A percentile compares a stretch with the other conserved stretches of the same genome.
These are phyloP conservation scores for Flaveria linearis DNA, from an alignment of 129 eudicot genomes.

Conservation along the genomic window DNA sequence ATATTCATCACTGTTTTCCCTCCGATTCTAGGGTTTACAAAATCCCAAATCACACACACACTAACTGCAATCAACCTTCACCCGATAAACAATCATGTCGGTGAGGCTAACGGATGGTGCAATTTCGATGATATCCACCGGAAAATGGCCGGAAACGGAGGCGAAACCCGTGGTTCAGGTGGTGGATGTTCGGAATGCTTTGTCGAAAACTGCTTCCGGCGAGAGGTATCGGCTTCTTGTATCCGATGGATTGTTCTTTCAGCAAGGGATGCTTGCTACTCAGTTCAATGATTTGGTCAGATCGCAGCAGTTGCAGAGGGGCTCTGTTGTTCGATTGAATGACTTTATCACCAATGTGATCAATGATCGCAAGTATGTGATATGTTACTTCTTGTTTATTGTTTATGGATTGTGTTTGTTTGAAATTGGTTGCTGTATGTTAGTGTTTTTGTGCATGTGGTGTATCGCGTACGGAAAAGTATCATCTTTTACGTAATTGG, in stretches of 20 bases:
- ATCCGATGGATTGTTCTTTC: slow-evolving; percentile 55
- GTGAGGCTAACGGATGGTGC: slow-evolving; percentile 50
- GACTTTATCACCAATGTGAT: slow-evolving; percentile 45
- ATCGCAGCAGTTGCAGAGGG: slow-evolving; percentile 47
- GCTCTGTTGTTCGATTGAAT: slow-evolving; percentile 57
- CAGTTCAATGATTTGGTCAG: slow-evolving; percentile 65
- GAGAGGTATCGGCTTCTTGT: slow-evolving; percentile 61
- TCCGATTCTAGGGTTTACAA: slow-evolving; percentile 41
- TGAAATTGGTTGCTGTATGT: neutral
- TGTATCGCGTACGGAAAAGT: neutral
- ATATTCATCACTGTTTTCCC: slow-evolving; percentile 8
- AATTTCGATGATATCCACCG: slow-evolving; percentile 37
- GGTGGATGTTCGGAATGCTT: slow-evolving; percentile 45
- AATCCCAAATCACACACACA: slow-evolving; percentile 10
- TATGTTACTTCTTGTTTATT: neutral
- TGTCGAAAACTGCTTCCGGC: slow-evolving; percentile 20
- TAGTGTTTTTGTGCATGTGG: neutral
- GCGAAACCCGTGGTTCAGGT: slow-evolving; percentile 65
- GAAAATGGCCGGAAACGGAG: slow-evolving; percentile 13
- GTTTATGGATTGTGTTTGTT: neutral
- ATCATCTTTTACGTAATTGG: neutral
- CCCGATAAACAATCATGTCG: slow-evolving; percentile 32
- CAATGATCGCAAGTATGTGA: slow-evolving; percentile 48
- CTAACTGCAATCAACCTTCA: neutral
- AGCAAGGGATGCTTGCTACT: slow-evolving; percentile 70